phyloP scores from a whole-genome alignment of 371 early-diverging fungal genomes.

The Rhizopus arrhizus region DNA sequence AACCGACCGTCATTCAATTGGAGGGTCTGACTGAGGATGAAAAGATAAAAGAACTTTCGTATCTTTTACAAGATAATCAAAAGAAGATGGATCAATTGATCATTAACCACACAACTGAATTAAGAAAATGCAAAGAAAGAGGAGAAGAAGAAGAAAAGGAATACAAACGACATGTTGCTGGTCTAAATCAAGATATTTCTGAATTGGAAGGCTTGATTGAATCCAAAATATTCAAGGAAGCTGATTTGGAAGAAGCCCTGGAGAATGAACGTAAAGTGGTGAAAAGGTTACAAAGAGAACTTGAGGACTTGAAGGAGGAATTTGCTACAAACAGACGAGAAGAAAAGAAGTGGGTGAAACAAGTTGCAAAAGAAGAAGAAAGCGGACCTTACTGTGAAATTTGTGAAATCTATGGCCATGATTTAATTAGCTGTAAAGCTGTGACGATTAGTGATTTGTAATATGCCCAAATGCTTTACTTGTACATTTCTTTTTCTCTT shows the following conservation, averaged over 20 bases:
- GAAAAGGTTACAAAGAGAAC: constrained; percentile 52
- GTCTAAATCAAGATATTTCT: constrained; percentile 68
- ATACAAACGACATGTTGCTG: constrained; percentile 59
- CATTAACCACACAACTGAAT: constrained; percentile 55
- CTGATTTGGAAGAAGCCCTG: constrained; percentile 71
- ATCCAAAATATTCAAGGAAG: constrained; percentile 75
- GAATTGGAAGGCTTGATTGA: constrained; percentile 74
- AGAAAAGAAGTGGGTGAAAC: constrained; percentile 10
- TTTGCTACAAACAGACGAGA: neutral
- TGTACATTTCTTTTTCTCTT: neutral
- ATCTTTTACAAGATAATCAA: constrained; percentile 52
- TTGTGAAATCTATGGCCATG: constrained; percentile 71
- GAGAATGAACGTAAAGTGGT: constrained; percentile 58
- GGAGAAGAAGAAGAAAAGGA: constrained; percentile 57
- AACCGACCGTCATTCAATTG: constrained; percentile 2
- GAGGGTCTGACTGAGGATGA: constrained; percentile 38
- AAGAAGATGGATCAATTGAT: constrained; percentile 53
- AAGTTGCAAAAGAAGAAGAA: constrained; percentile 5
- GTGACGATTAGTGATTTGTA: constrained; percentile 24
- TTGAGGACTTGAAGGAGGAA: constrained; percentile 51
- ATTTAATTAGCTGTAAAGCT: constrained; percentile 65
- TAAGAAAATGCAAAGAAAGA: constrained; percentile 59
- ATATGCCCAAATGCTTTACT: neutral
- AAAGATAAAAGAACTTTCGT: constrained; percentile 37
- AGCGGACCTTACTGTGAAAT: constrained; percentile 61